Conservation (phyloP, 2,329 filamentous ascomycete species). For the Ramularia endophylla region DNA sequence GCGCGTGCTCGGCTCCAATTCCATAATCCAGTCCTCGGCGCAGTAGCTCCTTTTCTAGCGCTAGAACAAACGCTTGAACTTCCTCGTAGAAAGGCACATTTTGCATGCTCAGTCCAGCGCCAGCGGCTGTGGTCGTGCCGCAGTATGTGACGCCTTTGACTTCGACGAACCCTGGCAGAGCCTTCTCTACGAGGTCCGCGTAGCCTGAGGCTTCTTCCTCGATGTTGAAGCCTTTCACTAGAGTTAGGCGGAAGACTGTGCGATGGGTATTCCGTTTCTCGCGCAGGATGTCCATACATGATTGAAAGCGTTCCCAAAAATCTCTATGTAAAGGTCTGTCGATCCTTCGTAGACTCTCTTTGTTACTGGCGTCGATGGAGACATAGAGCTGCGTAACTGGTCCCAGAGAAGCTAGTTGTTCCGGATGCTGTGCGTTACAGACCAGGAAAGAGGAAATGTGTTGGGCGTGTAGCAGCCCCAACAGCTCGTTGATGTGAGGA, state of each 20-base stretch:
- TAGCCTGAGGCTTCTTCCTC: slow-evolving; percentile 91
- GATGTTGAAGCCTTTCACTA: slow-evolving; percentile 97
- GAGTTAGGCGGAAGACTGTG: slow-evolving; percentile 88
- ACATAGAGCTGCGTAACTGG: slow-evolving; percentile 95
- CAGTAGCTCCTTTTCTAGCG: slow-evolving; percentile 63
- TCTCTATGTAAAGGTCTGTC: slow-evolving; percentile 89
- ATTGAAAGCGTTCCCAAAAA: slow-evolving; percentile 94
- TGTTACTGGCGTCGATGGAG: slow-evolving; percentile 89
- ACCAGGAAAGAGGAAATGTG: slow-evolving; percentile 92
- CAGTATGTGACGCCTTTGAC: slow-evolving; percentile 97
- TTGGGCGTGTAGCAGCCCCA: slow-evolving; percentile 74
- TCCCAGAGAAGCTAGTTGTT: slow-evolving; percentile 73
- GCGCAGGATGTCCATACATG: slow-evolving; percentile 82
- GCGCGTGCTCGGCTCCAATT: slow-evolving; percentile 89
- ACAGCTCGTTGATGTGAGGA: slow-evolving; percentile 90
- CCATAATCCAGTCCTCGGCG: slow-evolving; percentile 73
- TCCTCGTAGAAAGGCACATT: slow-evolving; percentile 97
- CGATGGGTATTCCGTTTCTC: slow-evolving; percentile 78
- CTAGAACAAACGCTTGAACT: slow-evolving; percentile 73
- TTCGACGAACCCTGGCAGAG: slow-evolving; percentile 86
- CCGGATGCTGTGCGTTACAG: slow-evolving; percentile 94
- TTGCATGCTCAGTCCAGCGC: slow-evolving; percentile 87
- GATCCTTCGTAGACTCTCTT: slow-evolving; percentile 78
- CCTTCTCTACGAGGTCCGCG: slow-evolving; percentile 78
- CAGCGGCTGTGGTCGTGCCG: slow-evolving; percentile 77